phyloP scores from a whole-genome alignment of 1,284 basidiomycete genomes.

The Ustilago bromivora region DNA sequence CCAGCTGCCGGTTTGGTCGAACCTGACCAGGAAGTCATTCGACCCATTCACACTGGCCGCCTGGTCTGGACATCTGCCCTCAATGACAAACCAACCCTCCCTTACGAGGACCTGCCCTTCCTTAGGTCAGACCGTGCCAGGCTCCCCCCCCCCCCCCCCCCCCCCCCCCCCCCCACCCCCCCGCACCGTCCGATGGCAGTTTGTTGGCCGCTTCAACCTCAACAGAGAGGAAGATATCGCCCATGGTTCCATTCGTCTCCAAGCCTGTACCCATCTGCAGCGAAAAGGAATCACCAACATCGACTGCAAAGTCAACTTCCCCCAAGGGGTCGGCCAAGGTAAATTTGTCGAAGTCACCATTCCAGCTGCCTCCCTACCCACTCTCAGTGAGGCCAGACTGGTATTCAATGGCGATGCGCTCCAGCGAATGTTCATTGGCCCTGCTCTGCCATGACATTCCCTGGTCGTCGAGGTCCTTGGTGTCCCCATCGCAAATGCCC shows the following conservation, averaged over 20 bases:
- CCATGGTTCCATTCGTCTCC: neutral
- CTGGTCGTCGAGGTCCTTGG: neutral
- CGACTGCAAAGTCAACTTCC: neutral
- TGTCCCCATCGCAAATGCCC: neutral
- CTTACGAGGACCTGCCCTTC: slow-evolving; percentile 9
- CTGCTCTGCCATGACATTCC: neutral
- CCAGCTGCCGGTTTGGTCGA: too few species aligned
- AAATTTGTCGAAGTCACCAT: neutral
- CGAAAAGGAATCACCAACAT: neutral
- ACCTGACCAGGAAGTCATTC: neutral
- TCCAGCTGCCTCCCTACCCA: neutral
- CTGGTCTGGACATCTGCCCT: neutral
- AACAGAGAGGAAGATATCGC: neutral
- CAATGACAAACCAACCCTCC: neutral
- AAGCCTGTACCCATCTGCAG: neutral
- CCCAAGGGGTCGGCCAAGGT: neutral
- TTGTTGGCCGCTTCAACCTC: neutral
- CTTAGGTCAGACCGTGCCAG: neutral
- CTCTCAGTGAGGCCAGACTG: neutral
- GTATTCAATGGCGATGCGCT: neutral
- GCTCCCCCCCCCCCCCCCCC: neutral
- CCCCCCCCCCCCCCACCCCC: neutral
- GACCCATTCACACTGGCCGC: neutral
- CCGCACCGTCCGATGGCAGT: slow-evolving; percentile 6
- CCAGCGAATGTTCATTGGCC: neutral